These are phyloP conservation scores for Thinopyrum elongatum DNA, from an alignment of 176 grass and related monocot species.

Conservation along the genomic window DNA sequence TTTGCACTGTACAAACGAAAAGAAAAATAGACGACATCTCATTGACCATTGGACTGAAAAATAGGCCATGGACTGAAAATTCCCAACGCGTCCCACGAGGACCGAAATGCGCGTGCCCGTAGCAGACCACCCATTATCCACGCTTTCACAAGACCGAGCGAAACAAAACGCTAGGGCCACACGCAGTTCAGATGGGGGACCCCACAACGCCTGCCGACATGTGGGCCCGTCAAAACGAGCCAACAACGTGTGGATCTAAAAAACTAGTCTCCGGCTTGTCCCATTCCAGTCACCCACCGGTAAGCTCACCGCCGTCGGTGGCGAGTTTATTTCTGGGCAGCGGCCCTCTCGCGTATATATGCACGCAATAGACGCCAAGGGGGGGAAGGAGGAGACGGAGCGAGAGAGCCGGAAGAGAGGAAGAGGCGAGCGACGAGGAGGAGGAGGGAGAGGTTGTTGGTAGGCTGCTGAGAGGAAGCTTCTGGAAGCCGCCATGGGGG, in stretches of 20 bases:
- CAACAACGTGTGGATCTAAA: constrained; percentile 25
- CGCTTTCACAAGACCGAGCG: constrained; percentile 12
- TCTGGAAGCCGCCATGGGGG: constrained; percentile 55
- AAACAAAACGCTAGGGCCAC: constrained; percentile 1
- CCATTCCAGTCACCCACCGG: constrained; percentile 27
- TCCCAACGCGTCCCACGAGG: background rate
- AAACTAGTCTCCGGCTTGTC: background rate
- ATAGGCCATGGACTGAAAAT: background rate
- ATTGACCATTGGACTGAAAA: background rate
- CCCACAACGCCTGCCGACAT: background rate
- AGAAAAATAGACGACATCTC: background rate
- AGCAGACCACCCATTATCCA: constrained; percentile 20
- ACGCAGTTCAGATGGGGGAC: background rate
- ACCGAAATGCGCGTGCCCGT: constrained; percentile 22
- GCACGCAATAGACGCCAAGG: constrained; percentile 11
- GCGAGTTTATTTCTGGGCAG: constrained; percentile 33
- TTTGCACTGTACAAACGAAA: background rate
- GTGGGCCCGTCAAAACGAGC: background rate
- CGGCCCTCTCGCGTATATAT: constrained; percentile 31
- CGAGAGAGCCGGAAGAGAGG: background rate
- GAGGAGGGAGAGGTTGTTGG: background rate
- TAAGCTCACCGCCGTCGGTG: constrained; percentile 51
- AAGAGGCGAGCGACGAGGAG: background rate
- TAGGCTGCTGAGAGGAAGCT: background rate
- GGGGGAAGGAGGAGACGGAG: background rate